Percentiles rank a stretch among this genome's conserved stretches.
Evolutionary conservation across 2,329 filamentous ascomycete species (phyloP).

Genomic region (Diaporthe humulicola): DNA sequence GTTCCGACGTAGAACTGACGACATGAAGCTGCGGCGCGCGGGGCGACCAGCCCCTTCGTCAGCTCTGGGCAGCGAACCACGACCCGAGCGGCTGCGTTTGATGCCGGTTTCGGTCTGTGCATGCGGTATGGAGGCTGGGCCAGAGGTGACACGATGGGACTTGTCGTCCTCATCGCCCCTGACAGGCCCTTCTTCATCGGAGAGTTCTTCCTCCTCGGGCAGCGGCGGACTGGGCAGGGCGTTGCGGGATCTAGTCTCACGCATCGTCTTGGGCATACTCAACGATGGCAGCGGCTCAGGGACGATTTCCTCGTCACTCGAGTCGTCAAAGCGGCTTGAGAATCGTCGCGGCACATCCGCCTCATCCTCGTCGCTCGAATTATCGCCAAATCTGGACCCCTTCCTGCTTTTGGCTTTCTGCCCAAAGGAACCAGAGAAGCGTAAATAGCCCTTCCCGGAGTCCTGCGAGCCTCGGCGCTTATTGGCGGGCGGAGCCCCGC

Average conservation of each 20-base stretch:
- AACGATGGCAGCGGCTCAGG: slow-evolving; percentile 49
- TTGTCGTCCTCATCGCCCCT: slow-evolving; percentile 60
- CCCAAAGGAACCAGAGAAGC: slow-evolving; percentile 34
- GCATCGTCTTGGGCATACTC: slow-evolving; percentile 43
- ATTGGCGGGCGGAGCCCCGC: slow-evolving; percentile 51
- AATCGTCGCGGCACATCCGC: slow-evolving; percentile 50
- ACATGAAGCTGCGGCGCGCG: slow-evolving; percentile 62
- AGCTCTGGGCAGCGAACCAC: slow-evolving; percentile 47
- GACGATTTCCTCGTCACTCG: slow-evolving; percentile 69
- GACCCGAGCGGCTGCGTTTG: slow-evolving; percentile 58
- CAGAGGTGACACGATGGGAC: slow-evolving; percentile 23
- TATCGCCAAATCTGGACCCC: slow-evolving; percentile 48
- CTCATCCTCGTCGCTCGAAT: slow-evolving; percentile 47
- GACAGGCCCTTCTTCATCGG: slow-evolving; percentile 62
- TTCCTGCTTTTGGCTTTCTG: slow-evolving; percentile 39
- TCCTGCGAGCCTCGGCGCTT: slow-evolving; percentile 33
- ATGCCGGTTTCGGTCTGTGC: slow-evolving; percentile 47
- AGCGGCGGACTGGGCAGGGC: slow-evolving; percentile 48
- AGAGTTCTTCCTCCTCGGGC: slow-evolving; percentile 62
- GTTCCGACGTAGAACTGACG: slow-evolving; percentile 71
- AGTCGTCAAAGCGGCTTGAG: slow-evolving; percentile 70
- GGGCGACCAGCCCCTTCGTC: slow-evolving; percentile 40
- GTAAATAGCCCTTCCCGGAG: slow-evolving; percentile 35
- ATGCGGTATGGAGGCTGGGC: background rate
- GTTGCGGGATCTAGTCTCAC: slow-evolving; percentile 5